phyloP scores from a whole-genome alignment of 75 land plant genomes.

The Picea glauca region DNA sequence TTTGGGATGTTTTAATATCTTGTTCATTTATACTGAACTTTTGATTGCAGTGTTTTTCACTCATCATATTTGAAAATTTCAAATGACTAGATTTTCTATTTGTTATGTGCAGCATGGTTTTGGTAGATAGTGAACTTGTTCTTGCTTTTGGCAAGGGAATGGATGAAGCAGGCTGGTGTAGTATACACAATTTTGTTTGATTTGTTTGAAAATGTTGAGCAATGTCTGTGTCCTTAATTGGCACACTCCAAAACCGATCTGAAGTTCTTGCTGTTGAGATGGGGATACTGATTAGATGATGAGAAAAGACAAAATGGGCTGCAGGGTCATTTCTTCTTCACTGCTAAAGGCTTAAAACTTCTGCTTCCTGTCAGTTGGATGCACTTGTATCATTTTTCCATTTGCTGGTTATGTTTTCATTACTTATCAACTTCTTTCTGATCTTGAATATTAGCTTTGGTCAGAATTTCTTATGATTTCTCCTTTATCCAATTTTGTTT shows the following conservation, averaged over 20 bases:
- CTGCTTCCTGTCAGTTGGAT: too few species aligned
- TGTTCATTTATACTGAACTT: not conserved
- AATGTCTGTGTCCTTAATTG: not conserved
- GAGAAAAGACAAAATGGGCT: slow-evolving; percentile 1
- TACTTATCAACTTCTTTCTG: too few species aligned
- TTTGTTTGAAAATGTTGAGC: not conserved
- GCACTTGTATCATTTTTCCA: too few species aligned
- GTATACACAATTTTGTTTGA: not conserved
- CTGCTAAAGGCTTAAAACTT: not conserved
- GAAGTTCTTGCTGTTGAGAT: too few species aligned
- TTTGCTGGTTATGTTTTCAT: too few species aligned
- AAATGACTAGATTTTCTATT: not conserved
- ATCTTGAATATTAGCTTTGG: too few species aligned
- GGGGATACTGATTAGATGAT: too few species aligned
- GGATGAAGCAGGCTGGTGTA: not conserved
- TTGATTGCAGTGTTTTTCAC: not conserved
- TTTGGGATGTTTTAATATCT: not conserved
- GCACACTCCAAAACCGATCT: too few species aligned
- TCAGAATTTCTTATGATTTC: too few species aligned
- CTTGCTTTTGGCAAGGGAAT: not conserved
- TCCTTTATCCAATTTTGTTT: too few species aligned
- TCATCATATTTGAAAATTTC: not conserved
- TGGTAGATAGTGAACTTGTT: not conserved
- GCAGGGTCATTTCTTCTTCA: not conserved
- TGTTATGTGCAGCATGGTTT: not conserved